Percentiles rank a stretch among this genome's conserved stretches.
Conservation (phyloP, 2,329 filamentous ascomycete species). For the Epichloe glyceriae region DNA sequence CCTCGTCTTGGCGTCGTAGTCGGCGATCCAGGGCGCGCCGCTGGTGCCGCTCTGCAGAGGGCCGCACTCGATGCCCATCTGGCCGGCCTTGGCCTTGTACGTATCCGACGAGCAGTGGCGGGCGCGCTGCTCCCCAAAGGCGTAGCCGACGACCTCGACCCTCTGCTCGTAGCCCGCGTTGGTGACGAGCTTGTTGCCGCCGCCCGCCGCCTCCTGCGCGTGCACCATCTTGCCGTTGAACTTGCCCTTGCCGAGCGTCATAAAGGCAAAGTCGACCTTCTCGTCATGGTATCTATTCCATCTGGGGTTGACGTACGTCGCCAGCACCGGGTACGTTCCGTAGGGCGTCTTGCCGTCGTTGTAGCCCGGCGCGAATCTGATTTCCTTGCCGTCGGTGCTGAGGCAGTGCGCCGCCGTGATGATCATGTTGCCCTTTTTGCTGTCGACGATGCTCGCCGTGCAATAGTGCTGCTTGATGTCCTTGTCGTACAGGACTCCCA, state of each 20-base stretch:
- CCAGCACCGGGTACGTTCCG: slow-evolving; percentile 7
- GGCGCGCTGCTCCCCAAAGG: slow-evolving; percentile 4
- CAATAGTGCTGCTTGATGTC: slow-evolving; percentile 4
- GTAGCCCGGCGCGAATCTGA: slow-evolving; percentile 7
- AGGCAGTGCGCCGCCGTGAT: slow-evolving; percentile 8
- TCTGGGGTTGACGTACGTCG: slow-evolving; percentile 1
- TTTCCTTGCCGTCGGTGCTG: slow-evolving; percentile 3
- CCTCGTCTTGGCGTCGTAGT: slow-evolving; percentile 4
- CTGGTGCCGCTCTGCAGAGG: slow-evolving; percentile 6
- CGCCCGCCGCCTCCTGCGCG: slow-evolving; percentile 6
- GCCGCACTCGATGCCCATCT: slow-evolving; percentile 7
- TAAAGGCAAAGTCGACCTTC: slow-evolving; percentile 7
- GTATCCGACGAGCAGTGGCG: slow-evolving; percentile 5
- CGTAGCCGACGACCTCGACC: slow-evolving; percentile 7
- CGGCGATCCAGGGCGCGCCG: slow-evolving; percentile 7
- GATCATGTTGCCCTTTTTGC: slow-evolving; percentile 6
- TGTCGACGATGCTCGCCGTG: slow-evolving; percentile 7
- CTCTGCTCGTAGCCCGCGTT: slow-evolving; percentile 3
- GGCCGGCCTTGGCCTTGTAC: slow-evolving; percentile 5
- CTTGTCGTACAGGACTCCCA: slow-evolving; percentile 5
- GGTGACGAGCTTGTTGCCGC: slow-evolving; percentile 6
- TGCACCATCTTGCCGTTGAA: slow-evolving; percentile 4
- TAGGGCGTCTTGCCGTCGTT: slow-evolving; percentile 6
- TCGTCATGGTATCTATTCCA: slow-evolving; percentile 5
- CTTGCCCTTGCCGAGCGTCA: slow-evolving; percentile 7